Conservation (phyloP, 257 asterid genomes). For the Leptodermis oblonga region DNA sequence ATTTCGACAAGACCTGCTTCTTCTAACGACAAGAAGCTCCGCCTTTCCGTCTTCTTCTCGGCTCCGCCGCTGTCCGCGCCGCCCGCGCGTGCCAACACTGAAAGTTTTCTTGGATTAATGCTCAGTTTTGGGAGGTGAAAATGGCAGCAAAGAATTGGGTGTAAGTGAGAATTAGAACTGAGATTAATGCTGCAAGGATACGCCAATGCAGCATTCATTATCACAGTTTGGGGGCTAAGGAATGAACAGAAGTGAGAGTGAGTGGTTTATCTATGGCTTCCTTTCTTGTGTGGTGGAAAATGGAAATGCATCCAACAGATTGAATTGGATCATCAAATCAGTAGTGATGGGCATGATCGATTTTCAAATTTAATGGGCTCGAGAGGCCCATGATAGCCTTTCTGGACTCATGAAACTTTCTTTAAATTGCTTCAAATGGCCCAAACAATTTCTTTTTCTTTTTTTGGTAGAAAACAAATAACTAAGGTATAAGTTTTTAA, state of each 20-base stretch:
- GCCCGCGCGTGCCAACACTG: constrained; percentile 22
- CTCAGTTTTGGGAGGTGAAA: not conserved
- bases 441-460: not conserved
- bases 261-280: constrained; percentile 2
- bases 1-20: constrained; percentile 91
- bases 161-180: not conserved
- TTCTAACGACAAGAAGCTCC: constrained; percentile 51
- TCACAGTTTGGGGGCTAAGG: not conserved
- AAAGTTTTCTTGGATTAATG: not conserved
- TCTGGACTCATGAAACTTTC: no score
- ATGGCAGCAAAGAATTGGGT: not conserved
- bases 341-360: not conserved
- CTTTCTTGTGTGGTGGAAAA: constrained; percentile 17
- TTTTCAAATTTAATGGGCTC: not conserved
- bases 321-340: not conserved
- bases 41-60: constrained; percentile 22
- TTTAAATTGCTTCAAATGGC: not conserved
- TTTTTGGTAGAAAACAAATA: not conserved
- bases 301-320: not conserved
- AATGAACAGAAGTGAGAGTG: not conserved
- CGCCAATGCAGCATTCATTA: constrained; percentile 11
- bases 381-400: not conserved
- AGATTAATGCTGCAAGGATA: not conserved
- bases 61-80: not conserved
- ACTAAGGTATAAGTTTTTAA: no score